Conservation (phyloP, 108 stramenopile species). For the Nitzschia inconspicua region DNA sequence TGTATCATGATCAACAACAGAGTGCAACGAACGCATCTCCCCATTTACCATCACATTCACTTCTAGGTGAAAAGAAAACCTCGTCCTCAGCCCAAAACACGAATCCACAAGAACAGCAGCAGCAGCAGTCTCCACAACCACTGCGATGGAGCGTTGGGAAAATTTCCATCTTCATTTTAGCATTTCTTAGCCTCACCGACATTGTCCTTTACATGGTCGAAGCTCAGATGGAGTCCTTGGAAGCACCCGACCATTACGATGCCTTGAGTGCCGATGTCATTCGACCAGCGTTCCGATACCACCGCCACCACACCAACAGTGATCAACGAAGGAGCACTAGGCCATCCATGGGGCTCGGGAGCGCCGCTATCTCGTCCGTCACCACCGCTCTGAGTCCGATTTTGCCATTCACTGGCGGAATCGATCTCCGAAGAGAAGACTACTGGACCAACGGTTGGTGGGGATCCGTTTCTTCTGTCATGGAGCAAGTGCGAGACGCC, state of each 20-base stretch:
- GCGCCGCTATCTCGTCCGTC: slow-evolving; percentile 43
- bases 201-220: slow-evolving; percentile 17
- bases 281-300: slow-evolving; percentile 32
- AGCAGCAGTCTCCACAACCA: too few relatives aligned
- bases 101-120: too few relatives aligned
- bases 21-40: too few relatives aligned
- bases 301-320: neutral
- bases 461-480: slow-evolving; percentile 12
- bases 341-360: slow-evolving; percentile 27
- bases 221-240: slow-evolving; percentile 24
- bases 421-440: slow-evolving; percentile 48
- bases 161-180: slow-evolving; percentile 25
- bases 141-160: slow-evolving; percentile 24
- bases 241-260: slow-evolving; percentile 23
- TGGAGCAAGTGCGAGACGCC: slow-evolving; percentile 27
- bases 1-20: too few relatives aligned
- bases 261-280: slow-evolving; percentile 32
- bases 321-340: neutral
- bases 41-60: too few relatives aligned
- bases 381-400: slow-evolving; percentile 50
- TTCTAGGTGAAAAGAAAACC: too few relatives aligned
- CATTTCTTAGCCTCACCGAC: slow-evolving; percentile 20
- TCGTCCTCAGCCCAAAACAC: too few relatives aligned
- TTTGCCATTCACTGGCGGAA: slow-evolving; percentile 52
- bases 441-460: slow-evolving; percentile 32